Conservation (phyloP, 164 flowering plant genomes). For the Malania oleifera region DNA sequence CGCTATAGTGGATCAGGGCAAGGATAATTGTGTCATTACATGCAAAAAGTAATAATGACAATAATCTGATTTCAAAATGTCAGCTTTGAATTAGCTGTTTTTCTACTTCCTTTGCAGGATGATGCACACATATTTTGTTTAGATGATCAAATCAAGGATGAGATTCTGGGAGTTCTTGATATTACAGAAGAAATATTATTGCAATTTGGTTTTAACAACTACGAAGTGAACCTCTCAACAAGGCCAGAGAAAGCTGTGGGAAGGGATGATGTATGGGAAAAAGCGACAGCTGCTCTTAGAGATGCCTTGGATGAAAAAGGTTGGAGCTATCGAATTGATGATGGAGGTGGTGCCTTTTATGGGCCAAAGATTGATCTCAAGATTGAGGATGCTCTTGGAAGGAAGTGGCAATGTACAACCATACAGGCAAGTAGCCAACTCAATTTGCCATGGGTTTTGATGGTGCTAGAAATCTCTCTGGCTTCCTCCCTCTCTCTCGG, state of each 20-base stretch:
- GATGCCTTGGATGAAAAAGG: constrained; percentile 91
- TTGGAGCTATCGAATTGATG: constrained; percentile 87
- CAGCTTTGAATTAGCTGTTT: neutral
- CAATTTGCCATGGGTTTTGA: neutral
- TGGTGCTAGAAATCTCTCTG: neutral
- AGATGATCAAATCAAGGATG: constrained; percentile 90
- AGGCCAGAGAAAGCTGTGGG: constrained; percentile 93
- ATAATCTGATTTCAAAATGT: too few relatives aligned
- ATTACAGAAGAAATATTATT: constrained; percentile 82
- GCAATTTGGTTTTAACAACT: constrained; percentile 84
- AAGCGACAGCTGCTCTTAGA: constrained; percentile 85
- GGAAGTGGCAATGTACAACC: constrained; percentile 99
- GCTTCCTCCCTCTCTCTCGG: neutral
- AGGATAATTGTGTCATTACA: too few relatives aligned
- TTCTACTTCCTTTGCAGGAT: constrained; percentile 51
- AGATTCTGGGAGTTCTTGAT: constrained; percentile 90
- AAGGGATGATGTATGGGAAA: constrained; percentile 86
- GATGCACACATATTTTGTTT: constrained; percentile 98
- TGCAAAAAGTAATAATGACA: too few relatives aligned
- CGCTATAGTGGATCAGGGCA: neutral
- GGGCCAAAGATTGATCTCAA: constrained; percentile 99
- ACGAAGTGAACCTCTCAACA: constrained; percentile 93
- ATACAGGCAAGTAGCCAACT: constrained; percentile 54
- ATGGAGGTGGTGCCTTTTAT: constrained; percentile 98
- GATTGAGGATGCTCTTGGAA: constrained; percentile 97